Percentiles rank a stretch among this genome's conserved stretches.
Evolutionary conservation across 1,139 yeast genomes (phyloP).

Genomic region (Yamadazyma oceani): DNA sequence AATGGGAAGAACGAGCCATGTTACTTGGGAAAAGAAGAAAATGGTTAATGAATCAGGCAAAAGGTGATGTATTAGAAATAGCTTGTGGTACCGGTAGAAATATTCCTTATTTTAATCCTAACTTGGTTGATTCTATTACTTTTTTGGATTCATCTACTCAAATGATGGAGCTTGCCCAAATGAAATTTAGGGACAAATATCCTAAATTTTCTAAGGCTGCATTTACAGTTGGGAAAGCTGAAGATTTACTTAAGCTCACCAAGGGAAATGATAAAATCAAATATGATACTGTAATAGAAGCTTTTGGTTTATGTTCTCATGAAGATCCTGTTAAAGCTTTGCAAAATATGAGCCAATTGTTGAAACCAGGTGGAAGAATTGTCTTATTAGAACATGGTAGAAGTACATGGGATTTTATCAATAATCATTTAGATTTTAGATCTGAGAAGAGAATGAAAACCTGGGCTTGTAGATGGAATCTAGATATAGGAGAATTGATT

Average conservation of each 20-base stretch:
- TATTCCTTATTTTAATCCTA: slow-evolving; percentile 67
- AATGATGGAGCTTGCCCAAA: slow-evolving; percentile 82
- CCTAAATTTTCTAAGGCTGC: slow-evolving; percentile 73
- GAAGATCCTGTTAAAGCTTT: slow-evolving; percentile 87
- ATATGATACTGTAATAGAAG: slow-evolving; percentile 90
- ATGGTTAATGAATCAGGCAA: slow-evolving; percentile 76
- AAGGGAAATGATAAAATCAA: slow-evolving; percentile 41
- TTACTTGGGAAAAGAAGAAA: slow-evolving; percentile 81
- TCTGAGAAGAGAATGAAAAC: slow-evolving; percentile 81
- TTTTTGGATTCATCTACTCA: slow-evolving; percentile 79
- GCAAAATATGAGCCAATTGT: slow-evolving; percentile 64
- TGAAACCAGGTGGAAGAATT: slow-evolving; percentile 90
- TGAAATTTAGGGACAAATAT: slow-evolving; percentile 66
- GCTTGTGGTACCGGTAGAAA: slow-evolving; percentile 97
- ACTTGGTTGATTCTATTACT: slow-evolving; percentile 67
- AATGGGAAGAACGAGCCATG: slow-evolving; percentile 82
- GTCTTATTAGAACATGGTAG: slow-evolving; percentile 91
- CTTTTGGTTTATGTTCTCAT: slow-evolving; percentile 95
- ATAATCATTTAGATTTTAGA: slow-evolving; percentile 76
- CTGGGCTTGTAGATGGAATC: slow-evolving; percentile 98
- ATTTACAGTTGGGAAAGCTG: slow-evolving; percentile 91
- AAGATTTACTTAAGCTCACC: slow-evolving; percentile 67
- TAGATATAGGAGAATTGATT: slow-evolving; percentile 84
- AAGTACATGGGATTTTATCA: slow-evolving; percentile 74
- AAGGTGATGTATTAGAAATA: slow-evolving; percentile 90